Evolutionary conservation across 1,139 yeast genomes (phyloP).

Genomic region (Suhomyces coccinellae): DNA sequence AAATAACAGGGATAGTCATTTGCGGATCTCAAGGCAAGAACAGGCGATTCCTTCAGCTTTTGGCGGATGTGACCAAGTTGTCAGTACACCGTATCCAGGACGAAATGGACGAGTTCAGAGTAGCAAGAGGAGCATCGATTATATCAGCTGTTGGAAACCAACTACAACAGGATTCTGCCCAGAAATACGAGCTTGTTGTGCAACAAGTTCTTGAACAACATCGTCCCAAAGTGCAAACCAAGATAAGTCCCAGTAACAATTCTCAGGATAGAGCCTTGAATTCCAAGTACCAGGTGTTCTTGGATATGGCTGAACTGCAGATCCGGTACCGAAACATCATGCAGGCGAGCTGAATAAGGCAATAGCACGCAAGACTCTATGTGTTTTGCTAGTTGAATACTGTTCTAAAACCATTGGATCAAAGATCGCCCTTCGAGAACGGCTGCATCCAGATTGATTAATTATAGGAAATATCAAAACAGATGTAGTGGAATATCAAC

Average conservation of each 20-base stretch:
- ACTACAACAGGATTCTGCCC: not conserved
- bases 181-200: not conserved
- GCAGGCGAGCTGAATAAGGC: no score
- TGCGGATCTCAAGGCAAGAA: conserved; percentile 57
- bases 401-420: no score
- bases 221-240: no score
- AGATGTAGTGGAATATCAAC: no score
- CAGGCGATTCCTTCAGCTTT: conserved; percentile 36
- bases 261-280: not conserved
- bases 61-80: conserved; percentile 23
- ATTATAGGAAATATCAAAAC: no score
- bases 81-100: conserved; percentile 22
- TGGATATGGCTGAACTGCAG: conserved; percentile 20
- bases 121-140: conserved; percentile 41
- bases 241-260: not conserved
- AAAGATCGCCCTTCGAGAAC: no score
- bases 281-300: not conserved
- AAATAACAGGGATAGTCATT: conserved; percentile 34
- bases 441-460: no score
- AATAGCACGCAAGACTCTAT: no score
- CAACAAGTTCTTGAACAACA: not conserved
- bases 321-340: no score
- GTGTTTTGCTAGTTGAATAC: no score
- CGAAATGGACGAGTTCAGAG: conserved; percentile 26
- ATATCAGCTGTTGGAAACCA: conserved; percentile 20